phyloP scores from a whole-genome alignment of 305 asterid species.

The Rubia occidens region DNA sequence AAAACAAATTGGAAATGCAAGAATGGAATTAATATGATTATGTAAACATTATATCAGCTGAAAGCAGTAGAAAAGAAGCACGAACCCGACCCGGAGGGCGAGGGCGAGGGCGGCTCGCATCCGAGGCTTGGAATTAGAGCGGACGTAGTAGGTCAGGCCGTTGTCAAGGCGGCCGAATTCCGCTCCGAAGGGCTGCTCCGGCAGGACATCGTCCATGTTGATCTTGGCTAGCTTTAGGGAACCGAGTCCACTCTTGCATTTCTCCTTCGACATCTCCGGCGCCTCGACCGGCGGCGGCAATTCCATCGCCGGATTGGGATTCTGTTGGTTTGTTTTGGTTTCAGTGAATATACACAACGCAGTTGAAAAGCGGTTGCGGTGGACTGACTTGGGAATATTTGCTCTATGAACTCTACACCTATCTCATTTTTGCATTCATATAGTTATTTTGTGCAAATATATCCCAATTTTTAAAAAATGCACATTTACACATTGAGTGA shows the following conservation, averaged over 20 bases:
- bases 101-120: conserved; percentile 96
- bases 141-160: conserved; percentile 80
- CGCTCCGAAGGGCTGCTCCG: conserved; percentile 61
- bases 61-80: conserved; percentile 13
- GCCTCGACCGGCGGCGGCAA: conserved; percentile 61
- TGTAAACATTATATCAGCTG: neutral
- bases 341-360: too few species aligned
- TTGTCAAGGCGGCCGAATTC: conserved; percentile 72
- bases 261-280: conserved; percentile 42
- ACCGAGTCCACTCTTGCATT: conserved; percentile 49
- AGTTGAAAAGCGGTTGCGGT: too few species aligned
- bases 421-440: too few species aligned
- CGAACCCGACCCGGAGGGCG: conserved; percentile 65
- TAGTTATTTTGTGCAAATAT: too few species aligned
- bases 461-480: too few species aligned
- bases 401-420: too few species aligned
- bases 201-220: conserved; percentile 50
- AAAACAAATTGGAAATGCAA: neutral
- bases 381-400: too few species aligned
- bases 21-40: too few species aligned
- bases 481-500: too few species aligned
- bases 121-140: conserved; percentile 80
- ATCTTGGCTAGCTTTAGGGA: conserved; percentile 68
- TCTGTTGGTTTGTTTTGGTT: too few species aligned
- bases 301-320: conserved; percentile 27